Evolutionary conservation across 768 basidiomycete genomes (phyloP), one percentile per base, ranked within the genome.

Genomic region (Sarcodon aspratus): DNA sequence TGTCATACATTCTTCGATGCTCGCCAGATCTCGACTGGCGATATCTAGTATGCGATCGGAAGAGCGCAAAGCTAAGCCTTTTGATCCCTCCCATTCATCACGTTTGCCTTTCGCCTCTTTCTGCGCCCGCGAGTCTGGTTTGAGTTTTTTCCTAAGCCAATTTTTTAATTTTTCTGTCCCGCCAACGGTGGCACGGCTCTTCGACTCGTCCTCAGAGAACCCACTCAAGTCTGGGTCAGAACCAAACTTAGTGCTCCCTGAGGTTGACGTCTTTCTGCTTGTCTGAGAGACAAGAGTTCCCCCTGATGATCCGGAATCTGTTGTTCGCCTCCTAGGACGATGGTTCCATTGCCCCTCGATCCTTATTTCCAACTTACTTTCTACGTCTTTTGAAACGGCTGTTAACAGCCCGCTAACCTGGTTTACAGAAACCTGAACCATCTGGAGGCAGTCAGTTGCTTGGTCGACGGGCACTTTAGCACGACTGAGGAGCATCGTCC

Each of bases 281-380:
- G 54, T 56, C 21, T 52, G 49, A 10, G 60, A 60, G 7, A 82
- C 77, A 13, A 70, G 70, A 0, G 82, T 84, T 18, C 58, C 58
- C 47, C 79, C 74, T 1, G 83, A 85, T 59, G 83, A 81, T 57
- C 76, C 74, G n/a, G 83, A 85, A 44, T 76, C 80, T 48, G 80
- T 72, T 11, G 74, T 69, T 1, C 62, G 61, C n/a, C 67, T 65
- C 36, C 70, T 67, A 27, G 49, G 51, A 36, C 60, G 55, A 47
- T 54, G 56, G 11, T 37, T 33, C 35, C 48, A 48, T n/a, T 57
- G 53, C 36, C 50, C 49, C 21, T 13, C 48, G 6, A 36, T 36
- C 44, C 32, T 13, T 32, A 27, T 73, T 59, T 10, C 69, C 69
- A 76, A 52, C n/a, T 70, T 71, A n/a, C 67, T 68, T 44, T 72